phyloP scores from a whole-genome alignment of 1,139 yeast species.

The Nakaseomyces kungkrabaensis region DNA sequence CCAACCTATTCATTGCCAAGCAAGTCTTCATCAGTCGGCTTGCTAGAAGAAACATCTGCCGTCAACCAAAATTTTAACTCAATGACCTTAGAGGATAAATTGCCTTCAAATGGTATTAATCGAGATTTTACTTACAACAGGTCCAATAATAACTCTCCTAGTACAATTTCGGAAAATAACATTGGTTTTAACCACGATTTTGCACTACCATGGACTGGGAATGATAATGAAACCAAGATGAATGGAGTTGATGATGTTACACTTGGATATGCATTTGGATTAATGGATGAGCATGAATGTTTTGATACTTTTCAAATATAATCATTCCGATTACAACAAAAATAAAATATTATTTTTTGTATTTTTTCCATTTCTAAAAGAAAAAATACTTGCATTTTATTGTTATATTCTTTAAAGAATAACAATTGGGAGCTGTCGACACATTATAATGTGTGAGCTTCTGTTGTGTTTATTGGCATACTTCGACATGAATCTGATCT shows the following conservation, averaged over 20 bases:
- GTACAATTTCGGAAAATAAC: background rate
- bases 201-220: background rate
- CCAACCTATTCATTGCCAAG: too few relatives aligned
- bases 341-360: too few relatives aligned
- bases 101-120: background rate
- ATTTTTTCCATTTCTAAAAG: background rate
- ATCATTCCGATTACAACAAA: background rate
- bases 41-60: background rate
- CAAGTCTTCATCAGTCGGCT: background rate
- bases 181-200: background rate
- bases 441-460: background rate
- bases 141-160: background rate
- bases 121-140: background rate
- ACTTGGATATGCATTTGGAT: background rate
- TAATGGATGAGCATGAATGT: background rate
- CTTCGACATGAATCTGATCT: background rate
- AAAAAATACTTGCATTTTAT: too few relatives aligned
- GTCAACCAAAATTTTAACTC: background rate
- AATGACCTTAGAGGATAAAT: background rate
- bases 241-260: background rate
- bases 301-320: background rate
- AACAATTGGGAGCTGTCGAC: background rate
- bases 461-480: background rate
- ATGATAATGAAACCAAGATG: background rate
- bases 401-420: background rate